These are phyloP conservation scores for Tuber microsphaerosporum DNA, from an alignment of 495 filamentous ascomycete genomes.

Conservation along the genomic window DNA sequence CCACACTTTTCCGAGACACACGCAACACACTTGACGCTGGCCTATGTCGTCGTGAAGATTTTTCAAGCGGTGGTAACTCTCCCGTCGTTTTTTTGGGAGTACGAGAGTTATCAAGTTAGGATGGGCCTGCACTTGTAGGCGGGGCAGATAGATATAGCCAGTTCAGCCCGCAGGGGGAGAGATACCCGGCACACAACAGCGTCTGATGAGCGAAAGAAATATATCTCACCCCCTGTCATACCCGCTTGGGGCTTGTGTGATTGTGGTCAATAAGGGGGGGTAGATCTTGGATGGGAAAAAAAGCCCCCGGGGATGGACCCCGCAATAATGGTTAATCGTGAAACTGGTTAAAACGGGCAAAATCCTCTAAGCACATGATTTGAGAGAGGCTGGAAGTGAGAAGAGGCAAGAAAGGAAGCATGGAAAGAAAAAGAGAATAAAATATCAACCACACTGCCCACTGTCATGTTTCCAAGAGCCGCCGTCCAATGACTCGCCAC, in stretches of 20 bases:
- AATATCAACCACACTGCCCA: neutral
- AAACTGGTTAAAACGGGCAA: neutral
- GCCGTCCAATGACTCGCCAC: neutral
- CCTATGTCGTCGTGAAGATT: too few species aligned
- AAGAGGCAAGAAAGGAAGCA: neutral
- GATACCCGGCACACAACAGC: neutral
- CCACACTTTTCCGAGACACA: too few species aligned
- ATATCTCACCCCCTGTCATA: neutral
- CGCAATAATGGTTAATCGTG: constrained; percentile 9
- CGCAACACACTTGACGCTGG: too few species aligned
- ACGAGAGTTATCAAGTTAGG: neutral
- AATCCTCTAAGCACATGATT: neutral
- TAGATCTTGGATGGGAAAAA: neutral
- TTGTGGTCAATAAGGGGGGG: neutral
- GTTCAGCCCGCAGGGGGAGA: neutral
- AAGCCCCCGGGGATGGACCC: constrained; percentile 13
- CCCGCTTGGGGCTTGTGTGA: neutral
- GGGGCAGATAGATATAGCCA: neutral
- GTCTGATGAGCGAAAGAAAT: neutral
- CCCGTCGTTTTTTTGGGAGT: neutral
- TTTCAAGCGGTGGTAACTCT: neutral
- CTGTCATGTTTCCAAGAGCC: neutral
- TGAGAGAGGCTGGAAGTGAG: neutral
- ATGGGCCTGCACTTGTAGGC: neutral
- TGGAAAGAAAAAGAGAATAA: neutral